phyloP scores from a whole-genome alignment of 208 protist species.

The Pavlovales sp. region DNA sequence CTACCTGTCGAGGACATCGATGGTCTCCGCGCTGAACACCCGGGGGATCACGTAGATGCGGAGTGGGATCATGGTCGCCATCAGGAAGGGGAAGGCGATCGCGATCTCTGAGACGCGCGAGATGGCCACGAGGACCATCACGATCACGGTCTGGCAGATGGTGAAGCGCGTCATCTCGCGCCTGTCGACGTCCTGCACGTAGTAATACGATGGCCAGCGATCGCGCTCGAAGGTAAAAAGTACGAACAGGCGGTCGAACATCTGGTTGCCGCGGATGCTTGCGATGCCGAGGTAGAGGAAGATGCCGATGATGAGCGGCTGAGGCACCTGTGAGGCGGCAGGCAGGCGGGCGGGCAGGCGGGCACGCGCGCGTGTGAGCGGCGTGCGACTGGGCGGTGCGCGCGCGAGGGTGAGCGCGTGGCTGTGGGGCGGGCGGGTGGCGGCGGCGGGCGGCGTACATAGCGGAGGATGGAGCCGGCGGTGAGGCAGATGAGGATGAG shows the following conservation, averaged over 20 bases:
- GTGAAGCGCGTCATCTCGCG: neutral
- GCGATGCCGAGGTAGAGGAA: constrained; percentile 58
- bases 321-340: too few relatives aligned
- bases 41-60: too few relatives aligned
- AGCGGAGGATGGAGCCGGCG: neutral
- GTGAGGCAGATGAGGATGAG: neutral
- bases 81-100: constrained; percentile 48
- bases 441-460: too few relatives aligned
- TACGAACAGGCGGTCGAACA: constrained; percentile 49
- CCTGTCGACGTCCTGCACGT: neutral
- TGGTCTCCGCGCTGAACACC: too few relatives aligned
- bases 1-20: too few relatives aligned
- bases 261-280: constrained; percentile 51
- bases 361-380: too few relatives aligned
- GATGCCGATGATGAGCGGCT: constrained; percentile 5
- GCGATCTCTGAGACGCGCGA: constrained; percentile 1
- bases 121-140: constrained; percentile 7
- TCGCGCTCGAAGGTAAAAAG: constrained; percentile 14
- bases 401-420: too few relatives aligned
- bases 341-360: too few relatives aligned
- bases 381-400: too few relatives aligned
- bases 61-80: too few relatives aligned
- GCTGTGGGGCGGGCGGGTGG: too few relatives aligned
- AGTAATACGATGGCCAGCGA: neutral
- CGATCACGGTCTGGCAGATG: neutral